Percentiles rank a stretch among this genome's conserved stretches.
phyloP scores from a whole-genome alignment of 192 early-diverging fungal species.

The Jimgerdemannia lactiflua region DNA sequence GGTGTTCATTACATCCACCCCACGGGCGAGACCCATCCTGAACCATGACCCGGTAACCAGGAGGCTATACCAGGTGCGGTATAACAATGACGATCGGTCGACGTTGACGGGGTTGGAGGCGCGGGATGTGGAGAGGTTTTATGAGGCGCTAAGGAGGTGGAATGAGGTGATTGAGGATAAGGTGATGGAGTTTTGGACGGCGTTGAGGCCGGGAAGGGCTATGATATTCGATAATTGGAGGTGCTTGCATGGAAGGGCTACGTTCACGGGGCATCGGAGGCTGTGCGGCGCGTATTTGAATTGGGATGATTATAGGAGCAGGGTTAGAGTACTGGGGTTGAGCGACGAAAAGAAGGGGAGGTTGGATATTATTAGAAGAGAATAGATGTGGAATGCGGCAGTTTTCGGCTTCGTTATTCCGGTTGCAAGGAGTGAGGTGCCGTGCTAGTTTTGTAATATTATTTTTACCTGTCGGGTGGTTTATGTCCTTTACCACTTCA shows the following conservation, averaged over 20 bases:
- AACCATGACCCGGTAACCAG: constrained; percentile 53
- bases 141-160: constrained; percentile 70
- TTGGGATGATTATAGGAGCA: constrained; percentile 72
- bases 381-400: background rate
- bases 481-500: no score
- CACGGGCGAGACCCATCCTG: constrained; percentile 59
- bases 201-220: constrained; percentile 63
- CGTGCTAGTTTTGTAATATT: no score
- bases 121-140: constrained; percentile 55
- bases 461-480: no score
- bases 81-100: constrained; percentile 84
- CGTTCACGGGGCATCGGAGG: constrained; percentile 69
- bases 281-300: constrained; percentile 70
- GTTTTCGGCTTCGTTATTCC: no score
- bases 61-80: constrained; percentile 66
- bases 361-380: background rate
- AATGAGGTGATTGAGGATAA: constrained; percentile 47
- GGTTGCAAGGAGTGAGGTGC: no score
- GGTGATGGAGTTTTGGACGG: constrained; percentile 63
- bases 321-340: constrained; percentile 23
- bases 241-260: constrained; percentile 70
- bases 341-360: background rate
- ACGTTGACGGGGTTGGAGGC: constrained; percentile 47
- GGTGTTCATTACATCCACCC: constrained; percentile 59
- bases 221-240: constrained; percentile 86